Evolutionary conservation across 345 rosid species (phyloP).

Genomic region (Aquilaria yunnanensis): DNA sequence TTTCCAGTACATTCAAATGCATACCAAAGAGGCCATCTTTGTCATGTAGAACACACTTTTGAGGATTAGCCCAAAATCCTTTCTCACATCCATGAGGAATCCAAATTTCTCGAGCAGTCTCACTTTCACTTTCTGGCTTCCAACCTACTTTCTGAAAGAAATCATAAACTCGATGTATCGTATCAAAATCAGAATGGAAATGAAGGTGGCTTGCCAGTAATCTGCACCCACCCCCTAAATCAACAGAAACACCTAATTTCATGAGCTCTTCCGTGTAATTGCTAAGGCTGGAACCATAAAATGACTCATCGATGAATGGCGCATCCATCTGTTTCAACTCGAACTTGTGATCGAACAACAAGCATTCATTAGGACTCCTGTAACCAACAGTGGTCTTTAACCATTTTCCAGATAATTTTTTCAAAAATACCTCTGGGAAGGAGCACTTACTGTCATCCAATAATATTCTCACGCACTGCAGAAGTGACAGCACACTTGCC

Average conservation of each 20-base stretch:
- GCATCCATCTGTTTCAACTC: slow-evolving; percentile 47
- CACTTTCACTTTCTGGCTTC: slow-evolving; percentile 24
- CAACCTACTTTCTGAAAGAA: slow-evolving; percentile 30
- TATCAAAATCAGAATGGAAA: slow-evolving; percentile 29
- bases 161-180: slow-evolving; percentile 42
- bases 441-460: slow-evolving; percentile 13
- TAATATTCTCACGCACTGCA: slow-evolving; percentile 37
- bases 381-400: slow-evolving; percentile 54
- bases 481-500: slow-evolving; percentile 30
- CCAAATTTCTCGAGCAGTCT: slow-evolving; percentile 33
- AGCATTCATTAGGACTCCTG: slow-evolving; percentile 37
- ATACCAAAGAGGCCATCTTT: slow-evolving; percentile 42
- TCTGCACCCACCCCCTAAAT: slow-evolving; percentile 13
- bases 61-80: slow-evolving; percentile 47
- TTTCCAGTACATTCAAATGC: slow-evolving; percentile 38
- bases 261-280: slow-evolving; percentile 34
- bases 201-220: slow-evolving; percentile 35
- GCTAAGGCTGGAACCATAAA: slow-evolving; percentile 35
- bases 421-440: slow-evolving; percentile 24
- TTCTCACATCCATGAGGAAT: slow-evolving; percentile 32
- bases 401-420: slow-evolving; percentile 39
- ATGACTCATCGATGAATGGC: slow-evolving; percentile 62
- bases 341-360: slow-evolving; percentile 38
- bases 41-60: slow-evolving; percentile 42
- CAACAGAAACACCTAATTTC: slow-evolving; percentile 40